phyloP scores from a whole-genome alignment of 345 rosid species.

The Ailanthus altissimus region DNA sequence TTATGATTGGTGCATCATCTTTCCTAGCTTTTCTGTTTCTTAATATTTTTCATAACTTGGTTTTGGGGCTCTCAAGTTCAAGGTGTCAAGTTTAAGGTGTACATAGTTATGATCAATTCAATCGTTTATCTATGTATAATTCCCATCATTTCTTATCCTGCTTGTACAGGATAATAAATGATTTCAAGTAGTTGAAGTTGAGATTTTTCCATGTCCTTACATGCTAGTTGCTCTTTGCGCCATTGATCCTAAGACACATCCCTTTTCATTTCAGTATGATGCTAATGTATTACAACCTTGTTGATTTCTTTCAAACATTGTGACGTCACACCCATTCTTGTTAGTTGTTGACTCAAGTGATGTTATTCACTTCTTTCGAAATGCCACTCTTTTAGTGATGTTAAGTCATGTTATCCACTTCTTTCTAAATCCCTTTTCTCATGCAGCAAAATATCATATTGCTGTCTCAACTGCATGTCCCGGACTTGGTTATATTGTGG shows the following conservation, averaged over 20 bases:
- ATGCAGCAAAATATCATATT: conserved; percentile 92
- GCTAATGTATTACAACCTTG: neutral
- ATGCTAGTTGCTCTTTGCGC: neutral
- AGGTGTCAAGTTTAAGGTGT: neutral
- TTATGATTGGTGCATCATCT: neutral
- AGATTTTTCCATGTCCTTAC: neutral
- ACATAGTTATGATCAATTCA: neutral
- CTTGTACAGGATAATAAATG: conserved; percentile 2
- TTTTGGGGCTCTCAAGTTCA: neutral
- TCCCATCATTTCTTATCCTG: neutral
- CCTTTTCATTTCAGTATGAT: neutral
- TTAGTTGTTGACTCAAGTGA: too few species aligned
- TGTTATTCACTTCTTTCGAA: too few species aligned
- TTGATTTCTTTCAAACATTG: neutral
- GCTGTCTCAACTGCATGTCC: conserved; percentile 95
- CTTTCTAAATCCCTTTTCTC: conserved; percentile 16
- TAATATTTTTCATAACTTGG: neutral
- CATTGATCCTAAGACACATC: neutral
- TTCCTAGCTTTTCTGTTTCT: neutral
- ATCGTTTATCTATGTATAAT: neutral
- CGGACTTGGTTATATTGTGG: conserved; percentile 92
- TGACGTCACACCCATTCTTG: neutral
- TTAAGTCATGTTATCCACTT: neutral
- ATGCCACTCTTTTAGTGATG: too few species aligned
- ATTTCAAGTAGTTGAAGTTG: neutral